Conservation (phyloP, 2,329 filamentous ascomycete species). For the Fusarium nematophilum region DNA sequence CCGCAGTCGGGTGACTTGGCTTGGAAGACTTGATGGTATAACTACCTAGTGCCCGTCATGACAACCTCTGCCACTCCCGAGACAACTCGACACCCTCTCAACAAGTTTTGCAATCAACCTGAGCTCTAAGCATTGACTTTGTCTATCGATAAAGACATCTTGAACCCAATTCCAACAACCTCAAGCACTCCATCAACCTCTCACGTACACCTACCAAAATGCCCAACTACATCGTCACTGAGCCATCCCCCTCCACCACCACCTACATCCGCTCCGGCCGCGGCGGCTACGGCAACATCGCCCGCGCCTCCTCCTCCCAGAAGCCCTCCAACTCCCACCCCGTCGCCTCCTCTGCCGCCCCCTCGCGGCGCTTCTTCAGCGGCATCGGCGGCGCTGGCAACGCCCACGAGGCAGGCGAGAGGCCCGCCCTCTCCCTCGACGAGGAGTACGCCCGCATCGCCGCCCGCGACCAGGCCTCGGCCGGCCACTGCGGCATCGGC, state of each 20-base stretch:
- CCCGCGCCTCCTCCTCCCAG: slow-evolving; percentile 58
- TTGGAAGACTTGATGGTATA: slow-evolving; percentile 31
- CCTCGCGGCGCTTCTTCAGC: slow-evolving; percentile 67
- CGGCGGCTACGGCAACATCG: slow-evolving; percentile 67
- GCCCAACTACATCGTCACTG: slow-evolving; percentile 49
- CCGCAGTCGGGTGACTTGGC: slow-evolving; percentile 31
- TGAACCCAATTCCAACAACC: slow-evolving; percentile 9
- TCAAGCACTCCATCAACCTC: slow-evolving; percentile 2
- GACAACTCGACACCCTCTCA: slow-evolving; percentile 12
- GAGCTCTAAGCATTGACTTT: too few relatives aligned
- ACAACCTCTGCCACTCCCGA: slow-evolving; percentile 19
- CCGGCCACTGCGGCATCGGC: slow-evolving; percentile 74
- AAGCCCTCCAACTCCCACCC: slow-evolving; percentile 55
- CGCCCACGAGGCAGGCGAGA: slow-evolving; percentile 59
- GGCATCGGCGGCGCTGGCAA: slow-evolving; percentile 77
- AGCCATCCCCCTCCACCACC: slow-evolving; percentile 47
- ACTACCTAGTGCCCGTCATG: slow-evolving; percentile 39
- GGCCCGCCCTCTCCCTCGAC: slow-evolving; percentile 62
- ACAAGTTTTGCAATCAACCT: background rate
- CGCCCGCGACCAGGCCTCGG: slow-evolving; percentile 53
- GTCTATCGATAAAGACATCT: background rate
- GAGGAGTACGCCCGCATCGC: slow-evolving; percentile 59
- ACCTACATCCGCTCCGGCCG: slow-evolving; percentile 62
- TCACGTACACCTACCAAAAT: slow-evolving; percentile 35
- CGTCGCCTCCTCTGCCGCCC: slow-evolving; percentile 51